A percentile compares a stretch with the other conserved stretches of the same genome.
phyloP scores from a whole-genome alignment of 2,329 filamentous ascomycete species.

The Hypomyces perniciosus region DNA sequence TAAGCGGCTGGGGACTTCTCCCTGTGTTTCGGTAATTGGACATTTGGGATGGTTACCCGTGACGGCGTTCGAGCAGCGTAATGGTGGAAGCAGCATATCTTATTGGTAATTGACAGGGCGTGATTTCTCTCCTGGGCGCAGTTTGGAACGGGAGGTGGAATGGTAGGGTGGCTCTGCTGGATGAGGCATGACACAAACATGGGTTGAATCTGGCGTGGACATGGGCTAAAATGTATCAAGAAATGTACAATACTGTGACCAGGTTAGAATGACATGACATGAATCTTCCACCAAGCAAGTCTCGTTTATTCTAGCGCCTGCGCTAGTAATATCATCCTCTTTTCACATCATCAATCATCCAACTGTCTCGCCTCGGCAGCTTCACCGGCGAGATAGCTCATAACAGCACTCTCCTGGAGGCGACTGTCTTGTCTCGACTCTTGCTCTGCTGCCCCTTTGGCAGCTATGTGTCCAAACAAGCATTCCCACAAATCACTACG shows the following conservation, averaged over 20 bases:
- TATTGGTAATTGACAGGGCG: neutral
- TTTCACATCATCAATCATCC: neutral
- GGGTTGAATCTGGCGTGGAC: neutral
- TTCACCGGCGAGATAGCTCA: conserved; percentile 39
- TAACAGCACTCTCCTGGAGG: conserved; percentile 29
- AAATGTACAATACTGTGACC: conserved; percentile 3
- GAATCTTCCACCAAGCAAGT: too few relatives aligned
- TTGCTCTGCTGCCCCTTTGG: conserved; percentile 18
- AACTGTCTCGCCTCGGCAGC: conserved; percentile 35
- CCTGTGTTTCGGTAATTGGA: neutral
- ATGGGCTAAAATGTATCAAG: neutral
- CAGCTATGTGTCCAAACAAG: conserved; percentile 61
- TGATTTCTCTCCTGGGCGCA: neutral
- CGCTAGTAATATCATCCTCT: too few relatives aligned
- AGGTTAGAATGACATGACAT: neutral
- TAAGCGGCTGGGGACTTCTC: conserved; percentile 16
- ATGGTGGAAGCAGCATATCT: neutral
- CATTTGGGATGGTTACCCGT: too few relatives aligned
- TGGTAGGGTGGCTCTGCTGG: neutral
- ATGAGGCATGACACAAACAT: neutral
- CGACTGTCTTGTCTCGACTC: conserved; percentile 19
- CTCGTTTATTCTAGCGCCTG: neutral
- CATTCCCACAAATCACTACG: conserved; percentile 83
- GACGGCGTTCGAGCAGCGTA: too few relatives aligned
- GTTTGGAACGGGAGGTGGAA: neutral